Percentiles rank a stretch among this genome's conserved stretches.
Evolutionary conservation across 148 eudicot genomes (phyloP).

Genomic region (Polygonum aviculare): DNA sequence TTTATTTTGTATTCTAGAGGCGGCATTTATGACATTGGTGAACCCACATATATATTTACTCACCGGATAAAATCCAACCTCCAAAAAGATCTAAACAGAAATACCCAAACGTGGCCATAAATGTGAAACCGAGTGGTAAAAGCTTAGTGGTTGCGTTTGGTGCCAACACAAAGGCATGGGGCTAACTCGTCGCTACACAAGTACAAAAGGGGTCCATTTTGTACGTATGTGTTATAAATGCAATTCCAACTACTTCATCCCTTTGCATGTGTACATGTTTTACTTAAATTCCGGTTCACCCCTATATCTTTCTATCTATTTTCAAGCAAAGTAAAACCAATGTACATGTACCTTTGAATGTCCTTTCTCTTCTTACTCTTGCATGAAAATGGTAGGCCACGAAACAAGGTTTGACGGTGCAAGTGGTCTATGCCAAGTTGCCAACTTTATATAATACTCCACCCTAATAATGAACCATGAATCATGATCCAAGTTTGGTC

Average conservation of each 20-base stretch:
- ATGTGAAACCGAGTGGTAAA: background rate
- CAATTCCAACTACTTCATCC: background rate
- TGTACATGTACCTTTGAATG: background rate
- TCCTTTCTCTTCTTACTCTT: background rate
- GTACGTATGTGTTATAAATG: conserved; percentile 2
- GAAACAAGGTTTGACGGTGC: background rate
- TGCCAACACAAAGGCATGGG: conserved; percentile 6
- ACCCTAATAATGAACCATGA: background rate
- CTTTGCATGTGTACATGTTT: background rate
- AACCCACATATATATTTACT: too few relatives aligned
- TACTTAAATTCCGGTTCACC: too few relatives aligned
- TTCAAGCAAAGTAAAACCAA: background rate
- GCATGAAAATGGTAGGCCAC: background rate
- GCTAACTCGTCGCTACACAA: background rate
- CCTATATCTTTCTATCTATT: background rate
- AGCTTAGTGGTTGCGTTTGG: conserved; percentile 3
- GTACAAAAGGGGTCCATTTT: background rate
- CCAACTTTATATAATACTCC: background rate
- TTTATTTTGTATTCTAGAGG: too few relatives aligned
- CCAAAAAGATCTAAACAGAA: background rate
- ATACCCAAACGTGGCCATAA: background rate
- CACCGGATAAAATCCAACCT: too few relatives aligned
- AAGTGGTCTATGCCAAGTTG: background rate
- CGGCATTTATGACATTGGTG: too few relatives aligned
- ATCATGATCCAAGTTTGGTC: background rate